Evolutionary conservation across 1,139 yeast species (phyloP).

Genomic region (Magnusiomyces paraingens): DNA sequence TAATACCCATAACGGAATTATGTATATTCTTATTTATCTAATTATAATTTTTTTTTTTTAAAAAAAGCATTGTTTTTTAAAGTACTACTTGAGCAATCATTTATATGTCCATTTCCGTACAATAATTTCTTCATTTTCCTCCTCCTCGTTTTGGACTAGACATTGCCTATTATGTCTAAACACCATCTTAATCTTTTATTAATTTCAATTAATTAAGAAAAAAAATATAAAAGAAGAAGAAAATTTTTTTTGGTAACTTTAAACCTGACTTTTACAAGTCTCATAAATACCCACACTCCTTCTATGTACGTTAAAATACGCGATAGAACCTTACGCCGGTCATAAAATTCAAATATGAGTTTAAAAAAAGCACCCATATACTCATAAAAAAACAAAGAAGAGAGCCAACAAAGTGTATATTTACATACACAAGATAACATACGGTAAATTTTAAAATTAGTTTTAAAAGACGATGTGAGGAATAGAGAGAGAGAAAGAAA

Average conservation of each 20-base stretch:
- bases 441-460: background rate
- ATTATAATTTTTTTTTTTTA: too few species aligned
- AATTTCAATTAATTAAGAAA: background rate
- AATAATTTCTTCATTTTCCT: too few species aligned
- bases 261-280: background rate
- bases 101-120: too few species aligned
- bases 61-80: too few species aligned
- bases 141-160: background rate
- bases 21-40: too few species aligned
- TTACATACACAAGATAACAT: background rate
- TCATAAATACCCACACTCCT: too few species aligned
- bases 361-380: too few species aligned
- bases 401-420: background rate
- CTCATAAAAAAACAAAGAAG: background rate
- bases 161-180: background rate
- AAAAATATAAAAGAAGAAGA: background rate
- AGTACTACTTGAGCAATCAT: too few species aligned
- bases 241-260: background rate
- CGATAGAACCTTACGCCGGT: too few species aligned
- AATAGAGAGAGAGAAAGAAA: background rate
- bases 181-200: background rate
- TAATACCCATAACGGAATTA: too few species aligned
- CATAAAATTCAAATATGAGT: too few species aligned
- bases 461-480: background rate
- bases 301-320: too few species aligned